Evolutionary conservation across 2,329 filamentous ascomycete genomes (phyloP).

Genomic region (Harringtonia aguacate): DNA sequence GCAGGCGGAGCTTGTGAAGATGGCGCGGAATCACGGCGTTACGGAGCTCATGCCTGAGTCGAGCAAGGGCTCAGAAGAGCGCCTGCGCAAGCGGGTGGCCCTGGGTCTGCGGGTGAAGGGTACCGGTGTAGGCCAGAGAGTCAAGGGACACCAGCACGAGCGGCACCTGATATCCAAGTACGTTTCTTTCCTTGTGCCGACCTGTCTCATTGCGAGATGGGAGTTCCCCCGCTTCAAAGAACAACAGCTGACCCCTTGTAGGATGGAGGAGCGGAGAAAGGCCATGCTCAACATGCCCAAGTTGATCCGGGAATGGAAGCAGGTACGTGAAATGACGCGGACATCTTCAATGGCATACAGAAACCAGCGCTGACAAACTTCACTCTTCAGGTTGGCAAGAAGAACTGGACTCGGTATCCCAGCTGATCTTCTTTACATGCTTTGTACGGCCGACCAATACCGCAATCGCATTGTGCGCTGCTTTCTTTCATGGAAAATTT

Average conservation of each 20-base stretch:
- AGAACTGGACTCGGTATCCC: slow-evolving; percentile 47
- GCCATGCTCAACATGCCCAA: slow-evolving; percentile 94
- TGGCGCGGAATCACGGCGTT: slow-evolving; percentile 69
- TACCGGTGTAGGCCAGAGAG: slow-evolving; percentile 81
- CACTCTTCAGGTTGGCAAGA: slow-evolving; percentile 36
- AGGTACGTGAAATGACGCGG: slow-evolving; percentile 50
- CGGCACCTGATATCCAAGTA: slow-evolving; percentile 68
- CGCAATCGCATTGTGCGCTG: too few relatives aligned
- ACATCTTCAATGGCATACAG: neutral
- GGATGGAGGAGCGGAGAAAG: slow-evolving; percentile 77
- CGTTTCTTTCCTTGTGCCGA: slow-evolving; percentile 19
- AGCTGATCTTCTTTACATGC: slow-evolving; percentile 27
- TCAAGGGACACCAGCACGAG: slow-evolving; percentile 95
- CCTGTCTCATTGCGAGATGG: neutral
- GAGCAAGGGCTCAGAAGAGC: slow-evolving; percentile 62
- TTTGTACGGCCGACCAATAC: neutral
- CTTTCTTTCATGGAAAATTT: too few relatives aligned
- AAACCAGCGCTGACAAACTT: slow-evolving; percentile 21
- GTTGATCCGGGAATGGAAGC: slow-evolving; percentile 87
- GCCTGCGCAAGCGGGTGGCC: slow-evolving; percentile 62
- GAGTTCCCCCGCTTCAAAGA: too few relatives aligned
- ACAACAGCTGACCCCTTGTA: slow-evolving; percentile 19
- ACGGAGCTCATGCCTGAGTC: slow-evolving; percentile 71
- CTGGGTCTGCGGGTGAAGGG: slow-evolving; percentile 79
- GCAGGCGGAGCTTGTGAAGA: slow-evolving; percentile 83